These are phyloP conservation scores for Colletotrichum agaves DNA, from an alignment of 2,329 filamentous ascomycete species.

Conservation along the genomic window DNA sequence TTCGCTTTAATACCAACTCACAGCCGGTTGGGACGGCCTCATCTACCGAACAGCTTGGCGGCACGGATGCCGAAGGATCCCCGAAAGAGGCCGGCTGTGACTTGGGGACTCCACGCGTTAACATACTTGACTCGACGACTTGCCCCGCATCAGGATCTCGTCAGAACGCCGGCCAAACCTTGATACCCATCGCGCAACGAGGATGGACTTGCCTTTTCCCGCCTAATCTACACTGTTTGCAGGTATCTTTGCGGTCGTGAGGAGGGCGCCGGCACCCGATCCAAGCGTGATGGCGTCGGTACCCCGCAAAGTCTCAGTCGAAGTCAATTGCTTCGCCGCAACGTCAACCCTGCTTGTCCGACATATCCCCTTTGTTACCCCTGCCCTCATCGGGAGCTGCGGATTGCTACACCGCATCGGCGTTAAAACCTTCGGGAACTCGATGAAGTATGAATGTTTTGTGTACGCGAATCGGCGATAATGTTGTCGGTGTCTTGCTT, in stretches of 20 bases:
- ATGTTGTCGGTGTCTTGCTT: neutral
- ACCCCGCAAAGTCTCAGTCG: constrained; percentile 22
- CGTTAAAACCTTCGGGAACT: neutral
- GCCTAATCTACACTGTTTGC: constrained; percentile 18
- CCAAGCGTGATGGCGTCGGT: constrained; percentile 1
- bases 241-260: neutral
- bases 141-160: constrained; percentile 30
- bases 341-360: constrained; percentile 16
- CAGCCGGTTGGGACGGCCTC: neutral
- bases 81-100: constrained; percentile 28
- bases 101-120: constrained; percentile 5
- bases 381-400: constrained; percentile 5
- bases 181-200: constrained; percentile 14
- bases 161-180: constrained; percentile 1
- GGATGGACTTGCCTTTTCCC: constrained; percentile 26
- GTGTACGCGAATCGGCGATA: neutral
- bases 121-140: constrained; percentile 26
- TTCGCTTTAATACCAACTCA: constrained; percentile 3
- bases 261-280: constrained; percentile 21
- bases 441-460: neutral
- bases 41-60: constrained; percentile 27
- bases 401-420: neutral
- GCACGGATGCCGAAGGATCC: constrained; percentile 26
- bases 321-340: constrained; percentile 15
- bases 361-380: constrained; percentile 11